These are phyloP conservation scores for Arthrobotrys musiformis DNA, from an alignment of 2,329 filamentous ascomycete genomes.

Conservation along the genomic window DNA sequence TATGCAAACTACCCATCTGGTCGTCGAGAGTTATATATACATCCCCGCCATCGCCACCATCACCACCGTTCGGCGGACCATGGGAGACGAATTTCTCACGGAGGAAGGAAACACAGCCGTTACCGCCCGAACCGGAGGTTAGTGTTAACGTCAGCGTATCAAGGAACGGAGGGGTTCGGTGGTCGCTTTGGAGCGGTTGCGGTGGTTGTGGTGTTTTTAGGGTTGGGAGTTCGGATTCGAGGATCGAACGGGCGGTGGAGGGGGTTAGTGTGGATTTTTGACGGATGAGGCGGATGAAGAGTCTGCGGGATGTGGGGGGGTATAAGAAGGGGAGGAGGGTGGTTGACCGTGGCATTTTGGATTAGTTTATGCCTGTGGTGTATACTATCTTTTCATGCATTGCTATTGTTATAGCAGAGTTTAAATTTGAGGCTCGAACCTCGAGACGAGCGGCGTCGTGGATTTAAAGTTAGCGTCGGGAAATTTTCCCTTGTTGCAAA, in stretches of 20 bases:
- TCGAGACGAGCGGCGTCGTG: neutral
- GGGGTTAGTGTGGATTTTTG: conserved; percentile 72
- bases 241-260: conserved; percentile 67
- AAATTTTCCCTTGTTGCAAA: conserved; percentile 30
- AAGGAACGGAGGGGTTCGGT: conserved; percentile 82
- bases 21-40: conserved; percentile 91
- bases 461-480: neutral
- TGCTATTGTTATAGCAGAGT: neutral
- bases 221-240: conserved; percentile 67
- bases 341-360: neutral
- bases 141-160: conserved; percentile 84
- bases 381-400: neutral
- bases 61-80: conserved; percentile 92
- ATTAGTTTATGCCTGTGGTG: too few species aligned
- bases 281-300: conserved; percentile 43
- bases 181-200: conserved; percentile 70
- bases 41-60: conserved; percentile 90
- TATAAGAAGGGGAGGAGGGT: conserved; percentile 53
- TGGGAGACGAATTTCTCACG: conserved; percentile 89
- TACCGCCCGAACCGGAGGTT: conserved; percentile 82
- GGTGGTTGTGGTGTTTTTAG: conserved; percentile 66
- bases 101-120: conserved; percentile 93
- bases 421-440: neutral
- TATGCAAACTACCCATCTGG: conserved; percentile 86
- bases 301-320: conserved; percentile 42